Base-by-base conservation (phyloP, 139 green algal species). In the Microglena sp. region DNA sequence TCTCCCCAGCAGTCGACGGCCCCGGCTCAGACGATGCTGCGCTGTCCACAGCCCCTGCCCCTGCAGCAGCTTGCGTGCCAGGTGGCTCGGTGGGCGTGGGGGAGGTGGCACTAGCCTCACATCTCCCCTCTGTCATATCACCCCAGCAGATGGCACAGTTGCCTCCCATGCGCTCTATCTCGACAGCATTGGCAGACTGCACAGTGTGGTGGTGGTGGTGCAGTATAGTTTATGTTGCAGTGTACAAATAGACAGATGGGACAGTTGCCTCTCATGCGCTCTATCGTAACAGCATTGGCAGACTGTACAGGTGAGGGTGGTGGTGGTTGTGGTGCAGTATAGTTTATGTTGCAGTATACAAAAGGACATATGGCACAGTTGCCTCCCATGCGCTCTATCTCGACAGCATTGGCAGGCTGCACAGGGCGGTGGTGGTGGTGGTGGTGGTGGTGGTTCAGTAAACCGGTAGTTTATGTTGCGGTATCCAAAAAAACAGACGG, bases 111-210 rank as follows among this genome's bases (percentile, higher is more conserved):
- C 33, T 34, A 55, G 15, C 24, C 31, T 22, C 32, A 66, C 60
- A 55, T 33, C 33, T 35, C 33, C 18, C 60, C 32, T 5, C 11
- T 15, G 40, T 5, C 83, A 92, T 84, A 18, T 77, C 68, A 1
- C 76, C 77, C 86, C 87, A 94, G 71, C 87, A 94, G 45, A 94
- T 86, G 4, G 86, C 84, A 46, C 87, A 94, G 54, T 81, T 78
- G 45, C 71, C 76, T 6, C 76, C 83, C 84, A 91, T 90, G 55
- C 82, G 78, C 72, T 92, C 77, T 18, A 94, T 54, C 28, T 94
- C 77, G 22, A 62, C 75, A 0, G 44, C n/a, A 2, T 71, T 91
- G 35, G 84, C 86, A 29, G 77, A 70, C 21, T 69, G 69, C 64
- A 86, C 40, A 50, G 15, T 11, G 18, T 50, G 40, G 15, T 50